These are phyloP conservation scores for Nakazawaea laoshanensis DNA, from an alignment of 805 yeast genomes.

Conservation along the genomic window DNA sequence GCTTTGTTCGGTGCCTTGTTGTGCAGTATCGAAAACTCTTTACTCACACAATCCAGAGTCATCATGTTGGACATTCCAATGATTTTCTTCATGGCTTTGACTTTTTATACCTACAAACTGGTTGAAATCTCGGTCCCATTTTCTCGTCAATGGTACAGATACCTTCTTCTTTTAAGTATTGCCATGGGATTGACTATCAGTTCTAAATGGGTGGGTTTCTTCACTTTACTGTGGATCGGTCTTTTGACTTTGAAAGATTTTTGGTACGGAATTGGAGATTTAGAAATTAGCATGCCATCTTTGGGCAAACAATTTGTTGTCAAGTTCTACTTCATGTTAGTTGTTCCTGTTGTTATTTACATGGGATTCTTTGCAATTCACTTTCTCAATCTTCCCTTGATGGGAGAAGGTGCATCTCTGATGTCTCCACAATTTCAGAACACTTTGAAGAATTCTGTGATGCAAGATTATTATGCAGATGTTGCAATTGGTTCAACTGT, in stretches of 20 bases:
- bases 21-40: constrained; percentile 55
- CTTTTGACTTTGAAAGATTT: constrained; percentile 37
- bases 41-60: constrained; percentile 52
- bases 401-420: constrained; percentile 53
- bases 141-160: constrained; percentile 41
- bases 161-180: constrained; percentile 38
- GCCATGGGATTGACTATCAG: constrained; percentile 48
- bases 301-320: constrained; percentile 31
- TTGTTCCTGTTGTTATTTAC: constrained; percentile 54
- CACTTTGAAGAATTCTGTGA: constrained; percentile 35
- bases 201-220: constrained; percentile 64
- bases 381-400: constrained; percentile 34
- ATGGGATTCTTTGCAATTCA: constrained; percentile 49
- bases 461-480: constrained; percentile 42
- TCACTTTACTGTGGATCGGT: constrained; percentile 61
- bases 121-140: constrained; percentile 38
- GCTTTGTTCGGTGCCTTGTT: constrained; percentile 44
- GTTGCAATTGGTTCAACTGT: constrained; percentile 68
- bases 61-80: constrained; percentile 37
- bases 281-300: constrained; percentile 29
- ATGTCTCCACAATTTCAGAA: constrained; percentile 65
- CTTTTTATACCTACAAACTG: constrained; percentile 43
- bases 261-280: constrained; percentile 70
- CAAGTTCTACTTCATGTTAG: constrained; percentile 34
- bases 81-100: constrained; percentile 35